These are phyloP conservation scores for Penicillium herquei DNA, from an alignment of 495 filamentous ascomycete genomes.

Conservation along the genomic window DNA sequence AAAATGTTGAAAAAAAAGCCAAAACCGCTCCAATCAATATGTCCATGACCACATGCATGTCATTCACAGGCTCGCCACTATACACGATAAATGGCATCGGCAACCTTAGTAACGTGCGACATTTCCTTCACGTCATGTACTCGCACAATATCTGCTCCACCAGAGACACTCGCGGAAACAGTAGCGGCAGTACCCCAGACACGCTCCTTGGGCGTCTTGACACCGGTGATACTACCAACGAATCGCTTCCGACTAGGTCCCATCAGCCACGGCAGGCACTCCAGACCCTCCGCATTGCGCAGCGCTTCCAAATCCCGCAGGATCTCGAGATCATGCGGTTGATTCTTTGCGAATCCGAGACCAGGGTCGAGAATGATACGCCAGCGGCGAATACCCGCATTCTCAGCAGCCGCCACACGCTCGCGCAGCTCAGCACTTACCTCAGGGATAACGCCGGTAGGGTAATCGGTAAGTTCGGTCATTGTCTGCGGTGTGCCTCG, in stretches of 20 bases:
- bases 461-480: conserved; percentile 67
- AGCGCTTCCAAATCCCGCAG: conserved; percentile 65
- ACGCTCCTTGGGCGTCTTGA: conserved; percentile 62
- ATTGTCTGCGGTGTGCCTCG: conserved; percentile 86
- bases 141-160: conserved; percentile 91
- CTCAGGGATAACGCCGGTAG: conserved; percentile 66
- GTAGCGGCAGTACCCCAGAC: conserved; percentile 87
- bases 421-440: conserved; percentile 67
- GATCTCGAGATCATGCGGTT: conserved; percentile 76
- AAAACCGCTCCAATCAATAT: background rate
- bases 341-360: conserved; percentile 86
- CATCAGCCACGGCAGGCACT: conserved; percentile 82
- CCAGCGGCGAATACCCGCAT: conserved; percentile 83
- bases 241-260: conserved; percentile 90
- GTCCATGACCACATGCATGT: background rate
- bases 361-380: conserved; percentile 94
- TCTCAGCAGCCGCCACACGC: conserved; percentile 74
- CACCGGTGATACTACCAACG: conserved; percentile 78
- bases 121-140: conserved; percentile 95
- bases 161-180: conserved; percentile 80
- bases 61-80: background rate
- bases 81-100: conserved; percentile 81
- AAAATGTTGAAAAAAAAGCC: conserved; percentile 32
- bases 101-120: conserved; percentile 81
- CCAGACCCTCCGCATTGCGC: conserved; percentile 59